Evolutionary conservation across 306 rosid species (phyloP).

Genomic region (Vicia sativa): DNA sequence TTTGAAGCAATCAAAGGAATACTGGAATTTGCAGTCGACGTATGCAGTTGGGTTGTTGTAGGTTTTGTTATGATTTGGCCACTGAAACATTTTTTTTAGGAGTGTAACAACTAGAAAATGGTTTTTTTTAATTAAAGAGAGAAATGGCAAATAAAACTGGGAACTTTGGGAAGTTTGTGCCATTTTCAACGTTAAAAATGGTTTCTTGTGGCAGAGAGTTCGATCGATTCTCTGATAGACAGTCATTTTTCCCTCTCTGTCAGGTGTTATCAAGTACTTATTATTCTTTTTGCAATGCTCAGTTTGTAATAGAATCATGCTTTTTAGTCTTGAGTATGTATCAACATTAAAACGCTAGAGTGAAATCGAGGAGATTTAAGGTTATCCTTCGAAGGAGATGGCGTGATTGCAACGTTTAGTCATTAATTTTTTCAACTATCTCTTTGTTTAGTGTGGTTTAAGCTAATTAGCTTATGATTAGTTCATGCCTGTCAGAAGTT

Average conservation of each 20-base stretch:
- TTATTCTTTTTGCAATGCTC: constrained; percentile 5
- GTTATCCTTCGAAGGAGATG: too few species aligned
- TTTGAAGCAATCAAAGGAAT: constrained; percentile 69
- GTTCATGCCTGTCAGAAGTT: too few species aligned
- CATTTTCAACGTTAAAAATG: neutral
- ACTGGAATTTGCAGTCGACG: constrained; percentile 68
- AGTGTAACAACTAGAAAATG: constrained; percentile 8
- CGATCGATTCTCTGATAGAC: neutral
- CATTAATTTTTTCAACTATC: too few species aligned
- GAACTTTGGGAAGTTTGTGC: constrained; percentile 2
- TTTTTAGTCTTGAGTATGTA: too few species aligned
- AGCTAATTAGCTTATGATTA: too few species aligned
- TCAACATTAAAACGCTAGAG: too few species aligned
- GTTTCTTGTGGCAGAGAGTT: too few species aligned
- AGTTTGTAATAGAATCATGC: neutral
- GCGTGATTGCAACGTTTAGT: too few species aligned
- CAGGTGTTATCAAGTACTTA: constrained; percentile 13
- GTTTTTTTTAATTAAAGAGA: constrained; percentile 9
- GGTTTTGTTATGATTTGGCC: constrained; percentile 23
- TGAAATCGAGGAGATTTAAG: too few species aligned
- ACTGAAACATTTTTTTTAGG: constrained; percentile 14
- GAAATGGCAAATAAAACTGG: constrained; percentile 1
- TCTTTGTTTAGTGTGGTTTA: too few species aligned
- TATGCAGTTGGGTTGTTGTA: constrained; percentile 52
- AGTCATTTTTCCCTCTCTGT: neutral